Percentiles rank a stretch among this genome's conserved stretches.
phyloP scores from a whole-genome alignment of 306 rosid species.

The Prunus mume region DNA sequence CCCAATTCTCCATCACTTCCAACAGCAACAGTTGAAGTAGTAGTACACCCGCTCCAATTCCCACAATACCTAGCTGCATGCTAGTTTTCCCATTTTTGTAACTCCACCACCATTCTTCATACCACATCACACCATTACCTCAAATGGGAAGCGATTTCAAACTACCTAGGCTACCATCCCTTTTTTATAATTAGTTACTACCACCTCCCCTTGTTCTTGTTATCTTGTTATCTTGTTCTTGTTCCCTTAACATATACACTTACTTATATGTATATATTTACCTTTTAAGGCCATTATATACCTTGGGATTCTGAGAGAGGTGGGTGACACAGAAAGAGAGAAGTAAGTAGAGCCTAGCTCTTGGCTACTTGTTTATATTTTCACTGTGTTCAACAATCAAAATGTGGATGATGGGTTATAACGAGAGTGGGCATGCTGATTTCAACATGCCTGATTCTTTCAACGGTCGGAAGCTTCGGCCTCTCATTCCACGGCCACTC shows the following conservation, averaged over 20 bases:
- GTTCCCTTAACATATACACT: not conserved
- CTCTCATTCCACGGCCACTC: conserved; percentile 67
- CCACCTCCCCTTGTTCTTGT: not conserved
- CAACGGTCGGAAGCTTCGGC: conserved; percentile 60
- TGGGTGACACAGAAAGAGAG: not conserved
- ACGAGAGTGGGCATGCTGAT: conserved; percentile 44
- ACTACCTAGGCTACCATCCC: not conserved
- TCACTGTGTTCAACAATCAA: not conserved
- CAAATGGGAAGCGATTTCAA: not conserved
- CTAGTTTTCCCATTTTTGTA: not conserved
- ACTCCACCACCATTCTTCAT: not conserved
- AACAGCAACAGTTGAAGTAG: not conserved
- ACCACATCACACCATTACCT: conserved; percentile 3
- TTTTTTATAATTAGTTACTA: not conserved
- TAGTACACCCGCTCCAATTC: not conserved
- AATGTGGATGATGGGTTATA: conserved; percentile 89
- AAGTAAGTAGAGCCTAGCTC: not conserved
- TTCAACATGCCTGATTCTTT: conserved; percentile 60
- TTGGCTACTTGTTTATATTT: not conserved
- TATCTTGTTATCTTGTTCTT: not conserved
- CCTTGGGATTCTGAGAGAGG: too few relatives aligned
- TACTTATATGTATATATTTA: not conserved
- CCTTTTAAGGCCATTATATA: not conserved
- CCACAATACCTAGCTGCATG: not conserved
- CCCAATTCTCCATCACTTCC: not conserved